Evolutionary conservation across 768 basidiomycete genomes (phyloP).

Genomic region (Psilocybe tampanensis): DNA sequence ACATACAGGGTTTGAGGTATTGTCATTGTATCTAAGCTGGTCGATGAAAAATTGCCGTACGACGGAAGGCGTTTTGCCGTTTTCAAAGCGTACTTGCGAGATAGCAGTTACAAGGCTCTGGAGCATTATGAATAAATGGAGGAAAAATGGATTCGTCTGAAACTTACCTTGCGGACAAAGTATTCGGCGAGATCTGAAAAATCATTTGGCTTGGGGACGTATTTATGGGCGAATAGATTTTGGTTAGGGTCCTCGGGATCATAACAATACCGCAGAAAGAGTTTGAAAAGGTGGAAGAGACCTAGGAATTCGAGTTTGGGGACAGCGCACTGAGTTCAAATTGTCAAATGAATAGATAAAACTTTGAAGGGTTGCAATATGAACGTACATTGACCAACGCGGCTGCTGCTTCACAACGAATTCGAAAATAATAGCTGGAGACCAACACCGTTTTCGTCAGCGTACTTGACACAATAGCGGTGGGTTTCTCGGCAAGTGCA

Average conservation of each 20-base stretch:
- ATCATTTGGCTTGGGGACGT: constrained; percentile 94
- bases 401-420: constrained; percentile 91
- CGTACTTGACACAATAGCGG: constrained; percentile 85
- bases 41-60: constrained; percentile 90
- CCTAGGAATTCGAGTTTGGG: constrained; percentile 85
- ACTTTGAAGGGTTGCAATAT: not conserved
- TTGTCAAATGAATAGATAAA: constrained; percentile 9
- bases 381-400: constrained; percentile 76
- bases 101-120: constrained; percentile 83
- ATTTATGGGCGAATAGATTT: constrained; percentile 84
- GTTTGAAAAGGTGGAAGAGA: constrained; percentile 93
- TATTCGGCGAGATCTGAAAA: constrained; percentile 92
- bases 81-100: constrained; percentile 83
- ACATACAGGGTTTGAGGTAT: constrained; percentile 84
- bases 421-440: constrained; percentile 93
- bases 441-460: constrained; percentile 94
- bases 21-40: constrained; percentile 94
- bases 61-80: constrained; percentile 83
- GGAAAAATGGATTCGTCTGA: not conserved
- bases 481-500: constrained; percentile 81
- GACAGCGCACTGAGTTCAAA: constrained; percentile 70
- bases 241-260: constrained; percentile 82
- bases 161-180: constrained; percentile 87
- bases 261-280: constrained; percentile 90
- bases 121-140: constrained; percentile 3